These are phyloP conservation scores for Mollisiaceae sp. DNA, from an alignment of 2,329 filamentous ascomycete genomes.

Conservation along the genomic window DNA sequence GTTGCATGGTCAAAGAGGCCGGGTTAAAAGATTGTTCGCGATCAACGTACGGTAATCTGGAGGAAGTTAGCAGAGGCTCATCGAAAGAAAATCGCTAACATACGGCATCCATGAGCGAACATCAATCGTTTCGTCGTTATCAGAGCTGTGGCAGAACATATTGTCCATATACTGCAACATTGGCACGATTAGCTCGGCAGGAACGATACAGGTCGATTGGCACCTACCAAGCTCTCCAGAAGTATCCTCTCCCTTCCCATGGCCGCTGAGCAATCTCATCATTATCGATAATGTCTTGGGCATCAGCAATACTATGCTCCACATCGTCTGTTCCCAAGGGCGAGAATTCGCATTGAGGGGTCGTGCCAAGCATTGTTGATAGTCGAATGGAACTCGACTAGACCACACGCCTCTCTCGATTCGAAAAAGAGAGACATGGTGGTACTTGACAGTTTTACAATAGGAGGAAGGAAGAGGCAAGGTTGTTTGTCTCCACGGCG, in stretches of 20 bases:
- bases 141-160: constrained; percentile 30
- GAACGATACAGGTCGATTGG: not conserved
- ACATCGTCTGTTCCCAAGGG: not conserved
- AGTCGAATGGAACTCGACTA: not conserved
- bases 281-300: not conserved
- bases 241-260: not conserved
- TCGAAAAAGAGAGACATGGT: not conserved
- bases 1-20: not conserved
- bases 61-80: constrained; percentile 21
- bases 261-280: not conserved
- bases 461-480: not conserved
- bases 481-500: not conserved
- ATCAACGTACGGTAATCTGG: constrained; percentile 34
- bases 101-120: constrained; percentile 33
- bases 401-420: not conserved
- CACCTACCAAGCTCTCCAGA: not conserved
- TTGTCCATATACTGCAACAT: constrained; percentile 26
- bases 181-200: too few relatives aligned
- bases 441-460: not conserved
- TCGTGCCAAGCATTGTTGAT: not conserved
- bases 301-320: not conserved
- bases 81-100: constrained; percentile 4
- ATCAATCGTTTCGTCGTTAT: constrained; percentile 32
- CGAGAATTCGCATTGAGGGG: constrained; percentile 2
- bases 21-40: not conserved